Evolutionary conservation across 2,329 filamentous ascomycete species (phyloP).

Genomic region (Neonectria coccinea): DNA sequence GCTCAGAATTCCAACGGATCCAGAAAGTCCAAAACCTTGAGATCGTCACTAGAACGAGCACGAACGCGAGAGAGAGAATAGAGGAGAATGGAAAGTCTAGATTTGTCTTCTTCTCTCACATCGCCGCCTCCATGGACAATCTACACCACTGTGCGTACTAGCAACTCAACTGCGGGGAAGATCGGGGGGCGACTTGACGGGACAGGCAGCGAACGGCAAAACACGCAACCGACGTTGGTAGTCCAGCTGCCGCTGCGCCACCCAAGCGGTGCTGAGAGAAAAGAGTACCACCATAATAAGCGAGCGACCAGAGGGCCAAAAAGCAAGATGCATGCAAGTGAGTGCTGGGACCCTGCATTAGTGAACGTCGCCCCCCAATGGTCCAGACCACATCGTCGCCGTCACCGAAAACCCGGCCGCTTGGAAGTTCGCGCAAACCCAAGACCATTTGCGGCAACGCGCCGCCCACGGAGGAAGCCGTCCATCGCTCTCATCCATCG

Average conservation of each 20-base stretch:
- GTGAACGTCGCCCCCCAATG: conserved; percentile 11
- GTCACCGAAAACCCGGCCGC: neutral
- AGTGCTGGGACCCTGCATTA: conserved; percentile 31
- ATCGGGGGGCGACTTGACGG: neutral
- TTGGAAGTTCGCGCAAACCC: neutral
- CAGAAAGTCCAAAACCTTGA: neutral
- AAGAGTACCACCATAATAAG: too few relatives aligned
- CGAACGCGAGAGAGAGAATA: neutral
- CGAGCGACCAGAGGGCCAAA: neutral
- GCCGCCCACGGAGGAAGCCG: neutral
- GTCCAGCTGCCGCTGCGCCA: conserved; percentile 23
- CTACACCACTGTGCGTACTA: neutral
- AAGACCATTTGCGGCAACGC: conserved; percentile 1
- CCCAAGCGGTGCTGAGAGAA: conserved; percentile 15
- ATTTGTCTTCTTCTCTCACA: neutral
- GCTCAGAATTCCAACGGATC: neutral
- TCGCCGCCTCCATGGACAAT: too few relatives aligned
- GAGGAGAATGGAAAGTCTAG: neutral
- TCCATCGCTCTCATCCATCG: neutral
- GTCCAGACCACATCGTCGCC: conserved; percentile 14
- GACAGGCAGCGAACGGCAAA: neutral
- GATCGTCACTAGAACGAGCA: neutral
- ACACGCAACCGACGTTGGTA: neutral
- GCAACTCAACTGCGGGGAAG: neutral
- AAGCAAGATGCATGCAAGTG: conserved; percentile 8